Evolutionary conservation across 2,329 filamentous ascomycete genomes (phyloP).

Genomic region (Aspergillus caelatus): DNA sequence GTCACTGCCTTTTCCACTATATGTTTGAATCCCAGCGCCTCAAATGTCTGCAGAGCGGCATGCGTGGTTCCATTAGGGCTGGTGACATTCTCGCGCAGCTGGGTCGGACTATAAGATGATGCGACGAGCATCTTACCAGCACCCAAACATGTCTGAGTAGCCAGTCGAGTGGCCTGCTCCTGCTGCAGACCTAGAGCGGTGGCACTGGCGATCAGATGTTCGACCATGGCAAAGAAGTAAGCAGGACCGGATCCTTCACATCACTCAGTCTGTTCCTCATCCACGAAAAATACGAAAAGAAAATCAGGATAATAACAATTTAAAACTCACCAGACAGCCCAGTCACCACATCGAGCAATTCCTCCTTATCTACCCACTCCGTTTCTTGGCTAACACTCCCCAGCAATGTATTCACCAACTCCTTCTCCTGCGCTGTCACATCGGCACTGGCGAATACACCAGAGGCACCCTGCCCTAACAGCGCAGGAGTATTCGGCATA

Average conservation of each 20-base stretch:
- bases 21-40: constrained; percentile 30
- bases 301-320: too few relatives aligned
- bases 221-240: constrained; percentile 43
- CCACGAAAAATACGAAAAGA: not conserved
- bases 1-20: constrained; percentile 37
- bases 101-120: constrained; percentile 31
- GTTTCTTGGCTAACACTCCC: constrained; percentile 35
- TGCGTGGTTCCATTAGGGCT: constrained; percentile 39
- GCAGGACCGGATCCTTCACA: constrained; percentile 37
- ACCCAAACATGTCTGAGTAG: constrained; percentile 38
- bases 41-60: constrained; percentile 36
- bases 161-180: constrained; percentile 37
- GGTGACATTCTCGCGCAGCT: constrained; percentile 40
- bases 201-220: constrained; percentile 36
- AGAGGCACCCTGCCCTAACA: constrained; percentile 35
- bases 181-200: constrained; percentile 33
- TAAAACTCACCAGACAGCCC: constrained; percentile 34
- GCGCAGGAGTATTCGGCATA: constrained; percentile 39
- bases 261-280: not conserved
- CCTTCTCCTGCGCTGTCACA: constrained; percentile 32
- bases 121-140: constrained; percentile 38
- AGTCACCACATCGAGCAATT: constrained; percentile 39
- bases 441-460: constrained; percentile 32
- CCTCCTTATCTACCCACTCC: constrained; percentile 39
- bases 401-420: constrained; percentile 33